A percentile compares a stretch with the other conserved stretches of the same genome.
Evolutionary conservation across 495 filamentous ascomycete species (phyloP).

Genomic region (Viridothelium virens): DNA sequence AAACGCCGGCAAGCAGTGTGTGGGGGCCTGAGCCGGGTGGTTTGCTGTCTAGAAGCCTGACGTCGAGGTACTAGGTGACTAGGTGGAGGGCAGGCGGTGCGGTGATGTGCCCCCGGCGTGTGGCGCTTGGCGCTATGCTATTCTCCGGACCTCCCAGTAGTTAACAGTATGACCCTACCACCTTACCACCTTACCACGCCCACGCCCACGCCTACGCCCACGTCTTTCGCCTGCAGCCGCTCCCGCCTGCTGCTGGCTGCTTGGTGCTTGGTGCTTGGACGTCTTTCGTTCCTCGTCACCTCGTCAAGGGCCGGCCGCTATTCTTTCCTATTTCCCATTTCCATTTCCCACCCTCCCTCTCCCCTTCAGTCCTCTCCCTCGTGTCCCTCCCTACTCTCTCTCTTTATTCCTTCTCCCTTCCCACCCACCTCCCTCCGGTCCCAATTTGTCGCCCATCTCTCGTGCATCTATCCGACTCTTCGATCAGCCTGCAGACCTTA

Average conservation of each 20-base stretch:
- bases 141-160: too few relatives aligned
- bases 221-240: not conserved
- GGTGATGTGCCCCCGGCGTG: not conserved
- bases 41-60: slow-evolving; percentile 4
- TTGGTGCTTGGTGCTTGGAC: too few relatives aligned
- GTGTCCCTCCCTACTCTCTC: not conserved
- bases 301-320: too few relatives aligned
- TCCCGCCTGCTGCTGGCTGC: too few relatives aligned
- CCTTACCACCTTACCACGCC: too few relatives aligned
- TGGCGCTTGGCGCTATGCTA: not conserved
- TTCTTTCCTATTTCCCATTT: not conserved
- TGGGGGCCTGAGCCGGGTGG: not conserved
- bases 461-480: not conserved
- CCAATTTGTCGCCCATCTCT: not conserved
- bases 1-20: not conserved
- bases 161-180: too few relatives aligned
- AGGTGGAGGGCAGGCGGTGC: not conserved
- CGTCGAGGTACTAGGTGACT: not conserved
- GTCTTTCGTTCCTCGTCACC: too few relatives aligned
- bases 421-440: not conserved
- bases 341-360: not conserved
- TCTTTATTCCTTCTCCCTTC: not conserved
- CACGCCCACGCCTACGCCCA: not conserved
- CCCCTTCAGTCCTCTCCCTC: not conserved
- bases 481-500: too few relatives aligned